Evolutionary conservation across 805 yeast genomes (phyloP).

Genomic region (Candida easanensis): DNA sequence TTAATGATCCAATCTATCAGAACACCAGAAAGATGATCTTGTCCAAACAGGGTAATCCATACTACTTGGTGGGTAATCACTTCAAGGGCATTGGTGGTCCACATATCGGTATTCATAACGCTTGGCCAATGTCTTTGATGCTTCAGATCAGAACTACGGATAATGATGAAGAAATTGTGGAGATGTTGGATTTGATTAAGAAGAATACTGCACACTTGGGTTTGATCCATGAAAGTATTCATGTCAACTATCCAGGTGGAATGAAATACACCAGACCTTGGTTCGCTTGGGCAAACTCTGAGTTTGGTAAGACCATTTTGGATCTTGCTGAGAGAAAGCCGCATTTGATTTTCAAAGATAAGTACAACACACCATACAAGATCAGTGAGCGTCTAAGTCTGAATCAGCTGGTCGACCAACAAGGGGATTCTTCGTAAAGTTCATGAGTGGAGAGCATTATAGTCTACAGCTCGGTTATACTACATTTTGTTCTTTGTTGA

Average conservation of each 20-base stretch:
- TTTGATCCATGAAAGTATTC: constrained; percentile 77
- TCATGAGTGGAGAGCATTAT: no score
- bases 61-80: constrained; percentile 56
- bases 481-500: no score
- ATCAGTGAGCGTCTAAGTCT: no score
- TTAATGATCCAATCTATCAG: constrained; percentile 58
- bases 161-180: constrained; percentile 64
- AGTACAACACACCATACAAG: constrained; percentile 21
- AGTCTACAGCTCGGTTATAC: no score
- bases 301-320: constrained; percentile 83
- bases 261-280: constrained; percentile 71
- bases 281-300: constrained; percentile 95
- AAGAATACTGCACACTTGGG: constrained; percentile 72
- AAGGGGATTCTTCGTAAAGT: no score
- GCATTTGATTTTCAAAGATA: constrained; percentile 57
- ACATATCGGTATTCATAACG: constrained; percentile 74
- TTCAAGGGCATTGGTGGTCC: constrained; percentile 90
- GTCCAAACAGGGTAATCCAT: constrained; percentile 72
- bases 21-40: constrained; percentile 79
- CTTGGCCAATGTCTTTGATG: constrained; percentile 91
- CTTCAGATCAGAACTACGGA: constrained; percentile 71
- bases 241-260: constrained; percentile 53
- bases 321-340: constrained; percentile 75
- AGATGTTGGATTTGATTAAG: constrained; percentile 48
- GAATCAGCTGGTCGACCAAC: no score